Conservation (phyloP, 768 basidiomycete species). For the Phaeotremella fagi region DNA sequence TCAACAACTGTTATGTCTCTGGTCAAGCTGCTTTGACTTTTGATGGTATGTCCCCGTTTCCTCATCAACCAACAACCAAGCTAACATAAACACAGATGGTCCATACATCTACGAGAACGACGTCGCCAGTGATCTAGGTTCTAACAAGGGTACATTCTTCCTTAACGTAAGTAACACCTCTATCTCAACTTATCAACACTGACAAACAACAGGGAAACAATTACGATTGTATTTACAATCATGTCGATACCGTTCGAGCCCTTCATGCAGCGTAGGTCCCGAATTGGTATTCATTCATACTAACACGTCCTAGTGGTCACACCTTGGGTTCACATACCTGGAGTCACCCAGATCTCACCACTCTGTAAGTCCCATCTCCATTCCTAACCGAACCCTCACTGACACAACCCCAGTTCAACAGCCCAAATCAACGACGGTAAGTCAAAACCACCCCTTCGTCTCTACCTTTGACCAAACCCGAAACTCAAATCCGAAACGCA, state of each 20-base stretch:
- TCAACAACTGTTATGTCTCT: constrained; percentile 34
- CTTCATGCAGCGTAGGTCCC: constrained; percentile 25
- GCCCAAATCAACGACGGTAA: constrained; percentile 32
- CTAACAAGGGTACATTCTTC: constrained; percentile 46
- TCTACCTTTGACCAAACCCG: neutral
- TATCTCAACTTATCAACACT: no score
- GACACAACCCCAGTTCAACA: neutral
- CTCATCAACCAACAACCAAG: neutral
- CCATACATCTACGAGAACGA: constrained; percentile 36
- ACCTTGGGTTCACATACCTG: constrained; percentile 47
- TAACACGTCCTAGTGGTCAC: constrained; percentile 24
- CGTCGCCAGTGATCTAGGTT: constrained; percentile 27
- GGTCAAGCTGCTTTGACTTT: constrained; percentile 46
- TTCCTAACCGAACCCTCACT: neutral
- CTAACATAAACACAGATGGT: constrained; percentile 26
- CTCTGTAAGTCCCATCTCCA: constrained; percentile 10
- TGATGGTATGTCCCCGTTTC: constrained; percentile 33
- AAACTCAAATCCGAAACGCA: neutral
- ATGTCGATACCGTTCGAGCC: constrained; percentile 34
- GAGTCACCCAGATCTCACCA: constrained; percentile 43
- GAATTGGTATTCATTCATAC: neutral
- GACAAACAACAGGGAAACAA: constrained; percentile 37
- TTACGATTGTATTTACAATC: constrained; percentile 47
- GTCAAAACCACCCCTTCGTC: no score
- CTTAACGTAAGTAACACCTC: constrained; percentile 33